Evolutionary conservation across 2,329 filamentous ascomycete genomes (phyloP), one percentile per base, ranked within the genome.

Genomic region (Claviceps fusiformis): DNA sequence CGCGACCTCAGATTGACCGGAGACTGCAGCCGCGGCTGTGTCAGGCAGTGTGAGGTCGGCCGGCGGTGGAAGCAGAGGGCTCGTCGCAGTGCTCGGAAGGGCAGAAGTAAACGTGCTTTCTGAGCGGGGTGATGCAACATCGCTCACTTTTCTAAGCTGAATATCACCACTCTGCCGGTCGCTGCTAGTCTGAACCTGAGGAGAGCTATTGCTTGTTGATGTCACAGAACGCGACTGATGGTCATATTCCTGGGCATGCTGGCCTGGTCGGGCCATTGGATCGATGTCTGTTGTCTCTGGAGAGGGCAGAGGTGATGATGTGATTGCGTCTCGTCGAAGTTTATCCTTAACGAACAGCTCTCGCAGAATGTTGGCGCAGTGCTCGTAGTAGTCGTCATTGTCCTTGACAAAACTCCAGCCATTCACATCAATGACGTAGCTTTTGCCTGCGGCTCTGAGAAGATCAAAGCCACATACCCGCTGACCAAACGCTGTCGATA

Each of bases 321-420:
- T 73, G 75, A 86, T 70, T 78, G 87, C 68, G 35, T 78, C 75
- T 61, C 77, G 79, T 43, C 81, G 79, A 53, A 82, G 71, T 64
- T 84, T 89, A 68, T 96, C 92, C 59, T 82, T 82, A 59, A 95
- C 76, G 61, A 98, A 97, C 66, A 95, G 88, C 7, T 93, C 85
- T 65, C 85, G 88, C 53, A 98, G 74, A 51, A 97, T 95, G 57
- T 77, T 84, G 27, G 93, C 83, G 62, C 86, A 93, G 64, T 89
- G 89, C 64, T 97, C 88, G 68, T 98, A 98, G 70, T 98, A 98
- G 58, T 95, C 91, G 59, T 96, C 92, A 64, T 98, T 98, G 68
- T 98, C 95, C 69, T 98, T 98, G 68, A 98, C 93, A 64, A 98
- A 98, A 66, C 92, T 97, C 95, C 95, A 98, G 13, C 93, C 93